phyloP scores from a whole-genome alignment of 331 rosid genomes.

The Phaseolus coccineus region DNA sequence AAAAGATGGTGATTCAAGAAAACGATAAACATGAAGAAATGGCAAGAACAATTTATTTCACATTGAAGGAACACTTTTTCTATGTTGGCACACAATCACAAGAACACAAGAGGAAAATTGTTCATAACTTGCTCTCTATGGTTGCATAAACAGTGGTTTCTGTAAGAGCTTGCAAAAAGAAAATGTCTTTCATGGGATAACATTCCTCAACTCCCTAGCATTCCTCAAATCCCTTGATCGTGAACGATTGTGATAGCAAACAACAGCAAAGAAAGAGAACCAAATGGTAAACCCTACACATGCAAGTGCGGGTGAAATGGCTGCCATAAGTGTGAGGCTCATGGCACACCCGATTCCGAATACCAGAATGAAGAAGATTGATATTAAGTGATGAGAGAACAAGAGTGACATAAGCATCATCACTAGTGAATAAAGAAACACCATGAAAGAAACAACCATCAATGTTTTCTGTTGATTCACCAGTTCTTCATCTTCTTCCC shows the following conservation, averaged over 20 bases:
- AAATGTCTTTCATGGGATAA: background rate
- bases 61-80: too few species aligned
- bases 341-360: background rate
- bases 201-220: too few species aligned
- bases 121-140: too few species aligned
- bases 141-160: too few species aligned
- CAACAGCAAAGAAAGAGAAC: background rate
- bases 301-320: background rate
- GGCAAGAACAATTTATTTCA: too few species aligned
- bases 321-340: background rate
- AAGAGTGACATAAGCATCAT: background rate
- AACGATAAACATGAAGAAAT: too few species aligned
- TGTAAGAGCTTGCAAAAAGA: too few species aligned
- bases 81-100: too few species aligned
- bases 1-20: too few species aligned
- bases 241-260: background rate
- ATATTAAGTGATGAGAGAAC: background rate
- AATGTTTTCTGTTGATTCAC: background rate
- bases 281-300: background rate
- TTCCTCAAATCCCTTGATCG: background rate
- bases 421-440: background rate
- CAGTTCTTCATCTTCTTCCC: too few species aligned
- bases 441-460: background rate
- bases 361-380: background rate
- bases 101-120: too few species aligned